Conservation (phyloP, 1,139 yeast species). For the Suhomyces chickasaworum region DNA sequence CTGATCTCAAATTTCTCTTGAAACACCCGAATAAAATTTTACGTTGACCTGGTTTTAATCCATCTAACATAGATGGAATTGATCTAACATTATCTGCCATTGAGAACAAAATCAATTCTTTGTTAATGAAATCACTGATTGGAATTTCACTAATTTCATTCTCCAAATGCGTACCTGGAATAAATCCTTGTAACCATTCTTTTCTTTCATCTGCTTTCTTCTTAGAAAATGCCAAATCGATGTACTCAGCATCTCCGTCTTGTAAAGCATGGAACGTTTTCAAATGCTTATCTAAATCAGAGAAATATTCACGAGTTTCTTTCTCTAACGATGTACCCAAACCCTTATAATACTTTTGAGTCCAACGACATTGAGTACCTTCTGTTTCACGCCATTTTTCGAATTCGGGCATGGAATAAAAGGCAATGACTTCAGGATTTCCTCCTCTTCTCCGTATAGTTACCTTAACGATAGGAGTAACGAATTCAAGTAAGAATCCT, state of each 20-base stretch:
- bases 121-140: slow-evolving; percentile 90
- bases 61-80: slow-evolving; percentile 92
- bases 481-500: slow-evolving; percentile 89
- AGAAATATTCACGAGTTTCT: slow-evolving; percentile 89
- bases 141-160: slow-evolving; percentile 80
- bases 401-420: slow-evolving; percentile 95
- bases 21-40: slow-evolving; percentile 89
- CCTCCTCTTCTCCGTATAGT: slow-evolving; percentile 70
- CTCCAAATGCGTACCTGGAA: slow-evolving; percentile 92
- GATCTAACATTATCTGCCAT: slow-evolving; percentile 97
- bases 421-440: slow-evolving; percentile 58
- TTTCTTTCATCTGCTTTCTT: slow-evolving; percentile 97
- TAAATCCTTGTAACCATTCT: slow-evolving; percentile 89
- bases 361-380: slow-evolving; percentile 78
- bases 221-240: slow-evolving; percentile 93
- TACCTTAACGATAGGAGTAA: slow-evolving; percentile 95
- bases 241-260: slow-evolving; percentile 75
- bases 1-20: slow-evolving; percentile 73
- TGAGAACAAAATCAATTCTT: slow-evolving; percentile 90
- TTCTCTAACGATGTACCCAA: slow-evolving; percentile 86
- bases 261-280: slow-evolving; percentile 83
- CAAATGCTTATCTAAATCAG: slow-evolving; percentile 82
- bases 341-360: slow-evolving; percentile 96
- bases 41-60: slow-evolving; percentile 96
- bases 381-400: slow-evolving; percentile 90